Evolutionary conservation across 805 yeast genomes (phyloP), one percentile per base, ranked within the genome.

Genomic region (Saccharomycodes ludwigii): DNA sequence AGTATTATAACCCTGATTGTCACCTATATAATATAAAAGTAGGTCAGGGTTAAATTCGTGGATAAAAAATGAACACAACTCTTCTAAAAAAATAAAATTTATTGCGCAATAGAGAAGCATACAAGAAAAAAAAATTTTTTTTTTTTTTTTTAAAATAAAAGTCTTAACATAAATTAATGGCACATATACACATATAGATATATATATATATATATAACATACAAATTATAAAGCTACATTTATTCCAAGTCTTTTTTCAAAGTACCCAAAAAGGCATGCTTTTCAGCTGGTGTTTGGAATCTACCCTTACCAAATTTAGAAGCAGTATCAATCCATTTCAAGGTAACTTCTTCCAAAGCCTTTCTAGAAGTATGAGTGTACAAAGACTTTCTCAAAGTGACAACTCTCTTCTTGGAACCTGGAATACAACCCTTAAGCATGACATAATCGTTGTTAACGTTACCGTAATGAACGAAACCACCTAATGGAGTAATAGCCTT

Each of bases 261-360:
- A 62, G 98, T 88, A 75, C 99, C 99, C 75, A 86, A 59, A 88
- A 91, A 91, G 63, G 98, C 94, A 63, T 79, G 85, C 86, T 93
- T 93, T 78, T 91, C 99, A 67, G 96, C 97, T 59, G 96, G 94
- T 61, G 99, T 91, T 76, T 91, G 99, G 97, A 91, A 91, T 80
- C 98, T 91, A 77, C 98, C 98, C 84, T 91, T 93, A 81, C 99
- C 99, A 86, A 91, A 91, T 73, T 88, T 86, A 61, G 98, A 91
- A 64, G 99, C 95, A 58, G 99, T 91, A 69, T 91, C 99, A 65
- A 91, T 91, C 98, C 97, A 91, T 73, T 91, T 91, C 71, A 91
- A 82, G 77, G 70, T 73, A 53, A 88, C 95, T 70, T 84, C 67
- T 77, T 91, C 99, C 56, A 80, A 65, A 57, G 97, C 97, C 71